Base-by-base conservation (phyloP, 495 filamentous ascomycete species). In the Elasticomyces elasticus region DNA sequence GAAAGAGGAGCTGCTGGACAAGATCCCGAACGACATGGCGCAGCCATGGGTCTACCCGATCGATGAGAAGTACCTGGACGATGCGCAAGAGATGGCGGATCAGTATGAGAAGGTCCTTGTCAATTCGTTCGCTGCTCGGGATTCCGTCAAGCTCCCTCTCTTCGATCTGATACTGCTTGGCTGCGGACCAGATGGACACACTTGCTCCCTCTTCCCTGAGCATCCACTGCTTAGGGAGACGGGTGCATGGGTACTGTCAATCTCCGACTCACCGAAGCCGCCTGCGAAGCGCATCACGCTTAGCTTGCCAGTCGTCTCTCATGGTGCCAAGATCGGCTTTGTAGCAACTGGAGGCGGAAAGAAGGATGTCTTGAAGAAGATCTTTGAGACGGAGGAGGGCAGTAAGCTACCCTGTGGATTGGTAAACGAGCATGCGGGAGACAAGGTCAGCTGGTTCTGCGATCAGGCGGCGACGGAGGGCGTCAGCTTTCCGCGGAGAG, bases 141-240 rank as follows among this genome's bases (percentile, higher is more conserved):
- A 72, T 54, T 69, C 66, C 42, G 69, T 72, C 44, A 67, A 60
- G 53, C 52, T 95, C 26, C 92, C 92, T 52, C 84, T 95, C 58
- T 98, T 98, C 65, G 92, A 98, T 64, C 76, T 98, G 24, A 74
- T 98, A 20, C 77, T 98, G 17, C 80, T 98, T 41, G 92, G 92
- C 53, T 91, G 85, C 61, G 92, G 92, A 2, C 92, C 91, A 15
- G 92, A 98, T 66, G 92, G 92, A 33, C 92, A 98, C 70, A 96
- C 92, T 23, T 97, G 94, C 84, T 89, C 83, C 60, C 75, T 97
- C 26, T 98, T 98, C 74, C 94, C 92, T 5, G 83, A 84, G 24
- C 91, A 95, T 60, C 80, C 81, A 41, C 75, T 97, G 37, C 75
- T 98, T 56, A 80, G 90, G 38, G 92, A 97, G 74, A 80, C 80